Evolutionary conservation across 1,139 yeast species (phyloP).

Genomic region (Yamadazyma atmosphaerica): DNA sequence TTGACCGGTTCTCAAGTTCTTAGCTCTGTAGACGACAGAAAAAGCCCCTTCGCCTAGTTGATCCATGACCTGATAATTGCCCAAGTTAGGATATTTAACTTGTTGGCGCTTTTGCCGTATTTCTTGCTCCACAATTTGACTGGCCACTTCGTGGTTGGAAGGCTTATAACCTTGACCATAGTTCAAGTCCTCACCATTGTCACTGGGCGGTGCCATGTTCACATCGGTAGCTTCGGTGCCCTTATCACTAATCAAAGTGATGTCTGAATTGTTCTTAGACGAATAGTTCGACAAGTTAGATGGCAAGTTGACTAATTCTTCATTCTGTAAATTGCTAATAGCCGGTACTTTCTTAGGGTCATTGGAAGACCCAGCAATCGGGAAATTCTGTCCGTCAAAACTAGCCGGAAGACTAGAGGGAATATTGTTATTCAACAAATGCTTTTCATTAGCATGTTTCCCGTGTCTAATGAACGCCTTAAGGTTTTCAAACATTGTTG

Average conservation of each 20-base stretch:
- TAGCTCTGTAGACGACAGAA: slow-evolving; percentile 81
- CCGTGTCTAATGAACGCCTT: slow-evolving; percentile 86
- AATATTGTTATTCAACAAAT: slow-evolving; percentile 9
- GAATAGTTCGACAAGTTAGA: slow-evolving; percentile 4
- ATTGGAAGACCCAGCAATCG: not conserved
- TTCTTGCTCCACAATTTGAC: slow-evolving; percentile 66
- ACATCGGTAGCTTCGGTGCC: not conserved
- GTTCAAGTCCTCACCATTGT: too few relatives aligned
- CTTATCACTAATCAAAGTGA: slow-evolving; percentile 7
- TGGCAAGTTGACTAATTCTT: slow-evolving; percentile 9
- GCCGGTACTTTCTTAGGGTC: not conserved
- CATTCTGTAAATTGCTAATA: not conserved
- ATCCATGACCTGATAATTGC: slow-evolving; percentile 55
- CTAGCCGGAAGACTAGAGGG: not conserved
- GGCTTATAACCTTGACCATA: slow-evolving; percentile 17
- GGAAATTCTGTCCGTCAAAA: slow-evolving; percentile 1
- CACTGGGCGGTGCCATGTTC: too few relatives aligned
- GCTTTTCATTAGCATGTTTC: slow-evolving; percentile 60
- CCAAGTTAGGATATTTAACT: slow-evolving; percentile 44
- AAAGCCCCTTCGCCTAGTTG: slow-evolving; percentile 94
- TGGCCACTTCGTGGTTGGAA: slow-evolving; percentile 51
- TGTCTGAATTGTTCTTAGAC: slow-evolving; percentile 6
- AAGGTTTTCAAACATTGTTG: slow-evolving; percentile 58
- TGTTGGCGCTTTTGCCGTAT: slow-evolving; percentile 34
- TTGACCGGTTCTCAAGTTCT: slow-evolving; percentile 39